Evolutionary conservation across 345 rosid genomes (phyloP), one percentile per base, ranked within the genome.

Genomic region (Hibiscus syriacus): DNA sequence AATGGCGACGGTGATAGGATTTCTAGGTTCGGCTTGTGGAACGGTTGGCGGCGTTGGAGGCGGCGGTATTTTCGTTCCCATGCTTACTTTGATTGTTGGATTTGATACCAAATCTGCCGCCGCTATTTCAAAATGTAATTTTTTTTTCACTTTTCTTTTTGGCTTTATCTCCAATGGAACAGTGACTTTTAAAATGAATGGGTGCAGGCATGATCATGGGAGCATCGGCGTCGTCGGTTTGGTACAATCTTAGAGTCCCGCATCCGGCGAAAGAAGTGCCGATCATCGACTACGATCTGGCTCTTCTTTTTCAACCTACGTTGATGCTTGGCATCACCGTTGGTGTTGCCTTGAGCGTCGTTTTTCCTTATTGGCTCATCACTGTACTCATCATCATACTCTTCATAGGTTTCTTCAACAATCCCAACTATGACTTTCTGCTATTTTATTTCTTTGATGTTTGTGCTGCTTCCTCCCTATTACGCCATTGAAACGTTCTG

Each of bases 31-130:
- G 6, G 97, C 98, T 0, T 92, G 86, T 70, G 98, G 98, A 9
- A 90, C 98, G 0, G 98, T 92, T 6, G 98, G 98, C 11, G 98
- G 98, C 1, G 97, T 92, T 56, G 98, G 98, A 0, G 98, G 98
- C 5, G 98, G 98, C 41, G 98, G 98, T 67, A 92, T 92, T 54
- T 92, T 92, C 36, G 98, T 92, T 34, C 98, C 98, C 1, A 92
- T 90, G 98, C 97, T 92, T 58, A 92, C 96, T 46, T 78, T 92
- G 66, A 66, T 92, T 19, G 93, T 92, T 19, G 98, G 97, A 6
- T 92, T 90, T 16, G 98, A 92, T 50, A 84, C 98, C 11, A 92
- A 92, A 73, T 92, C 98, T 7, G 97, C 98, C 22, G 98, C 98
- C 69, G 97, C 98, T n/a, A 64, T 92, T 66, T 92, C 98, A 14